These are phyloP conservation scores for Filobasidium uniguttulatum DNA, from an alignment of 1,284 basidiomycete genomes.

Conservation along the genomic window DNA sequence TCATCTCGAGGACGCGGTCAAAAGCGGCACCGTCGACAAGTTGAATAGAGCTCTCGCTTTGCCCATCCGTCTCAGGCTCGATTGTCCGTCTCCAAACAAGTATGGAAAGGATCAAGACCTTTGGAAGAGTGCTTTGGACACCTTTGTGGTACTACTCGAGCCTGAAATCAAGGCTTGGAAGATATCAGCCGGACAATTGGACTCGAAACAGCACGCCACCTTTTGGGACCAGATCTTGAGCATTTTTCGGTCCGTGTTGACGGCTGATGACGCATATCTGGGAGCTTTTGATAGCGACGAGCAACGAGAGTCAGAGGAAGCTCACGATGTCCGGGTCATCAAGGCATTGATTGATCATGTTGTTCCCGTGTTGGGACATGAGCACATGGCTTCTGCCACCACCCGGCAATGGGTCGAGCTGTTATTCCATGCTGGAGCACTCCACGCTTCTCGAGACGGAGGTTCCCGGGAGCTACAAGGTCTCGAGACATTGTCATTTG, in stretches of 20 bases:
- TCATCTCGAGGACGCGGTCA: slow-evolving; percentile 44
- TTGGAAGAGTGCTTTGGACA: slow-evolving; percentile 74
- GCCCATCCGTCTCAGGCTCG: slow-evolving; percentile 86
- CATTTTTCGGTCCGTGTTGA: slow-evolving; percentile 62
- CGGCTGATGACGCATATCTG: slow-evolving; percentile 54
- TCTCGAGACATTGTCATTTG: no score
- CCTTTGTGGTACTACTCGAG: not conserved
- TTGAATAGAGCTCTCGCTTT: slow-evolving; percentile 74
- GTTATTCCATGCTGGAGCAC: no score
- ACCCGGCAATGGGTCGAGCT: no score
- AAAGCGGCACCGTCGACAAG: slow-evolving; percentile 70
- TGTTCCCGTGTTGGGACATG: not conserved
- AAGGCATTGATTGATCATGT: not conserved
- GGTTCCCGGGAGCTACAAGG: no score
- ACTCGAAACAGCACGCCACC: slow-evolving; percentile 44
- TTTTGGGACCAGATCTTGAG: slow-evolving; percentile 80
- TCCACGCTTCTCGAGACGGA: no score
- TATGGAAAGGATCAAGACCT: slow-evolving; percentile 70
- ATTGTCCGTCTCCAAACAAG: slow-evolving; percentile 74
- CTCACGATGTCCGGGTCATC: not conserved
- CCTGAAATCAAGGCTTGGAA: not conserved
- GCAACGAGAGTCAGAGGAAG: slow-evolving; percentile 51
- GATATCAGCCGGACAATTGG: not conserved
- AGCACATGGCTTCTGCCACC: no score
- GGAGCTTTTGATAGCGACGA: slow-evolving; percentile 48